Evolutionary conservation across 2,329 filamentous ascomycete genomes (phyloP).

Genomic region (Colletotrichum sp.): DNA sequence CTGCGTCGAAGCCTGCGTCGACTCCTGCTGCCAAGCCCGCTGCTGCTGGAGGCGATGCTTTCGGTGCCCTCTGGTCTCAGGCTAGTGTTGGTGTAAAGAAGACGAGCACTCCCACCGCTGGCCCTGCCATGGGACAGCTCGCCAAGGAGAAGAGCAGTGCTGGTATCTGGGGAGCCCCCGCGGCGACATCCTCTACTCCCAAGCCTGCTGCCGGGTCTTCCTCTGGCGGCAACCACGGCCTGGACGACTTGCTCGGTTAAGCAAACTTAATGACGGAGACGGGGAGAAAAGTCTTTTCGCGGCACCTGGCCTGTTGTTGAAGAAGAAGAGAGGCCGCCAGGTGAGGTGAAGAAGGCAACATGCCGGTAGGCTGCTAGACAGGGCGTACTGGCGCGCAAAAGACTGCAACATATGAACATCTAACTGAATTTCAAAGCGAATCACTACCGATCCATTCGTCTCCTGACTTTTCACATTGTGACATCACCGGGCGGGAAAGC

Average conservation of each 20-base stretch:
- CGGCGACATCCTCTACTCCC: conserved; percentile 37
- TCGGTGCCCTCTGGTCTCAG: conserved; percentile 84
- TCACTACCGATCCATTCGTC: background rate
- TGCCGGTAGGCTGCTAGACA: conserved; percentile 41
- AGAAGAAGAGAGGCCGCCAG: background rate
- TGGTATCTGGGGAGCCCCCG: conserved; percentile 86
- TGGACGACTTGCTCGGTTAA: conserved; percentile 56
- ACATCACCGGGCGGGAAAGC: background rate
- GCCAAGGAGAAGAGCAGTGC: conserved; percentile 98
- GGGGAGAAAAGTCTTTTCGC: background rate
- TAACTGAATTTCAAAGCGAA: conserved; percentile 16
- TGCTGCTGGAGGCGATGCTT: conserved; percentile 77
- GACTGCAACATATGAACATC: conserved; percentile 29
- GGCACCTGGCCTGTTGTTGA: background rate
- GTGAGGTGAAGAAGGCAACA: background rate
- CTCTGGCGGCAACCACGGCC: conserved; percentile 32
- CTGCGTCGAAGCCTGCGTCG: conserved; percentile 53
- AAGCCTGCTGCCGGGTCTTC: conserved; percentile 29
- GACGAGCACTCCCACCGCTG: conserved; percentile 63
- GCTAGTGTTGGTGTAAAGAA: conserved; percentile 80
- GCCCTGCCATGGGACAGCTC: conserved; percentile 87
- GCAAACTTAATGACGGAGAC: background rate
- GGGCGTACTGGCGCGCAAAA: conserved; percentile 48
- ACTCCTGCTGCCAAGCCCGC: conserved; percentile 57
- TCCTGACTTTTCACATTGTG: background rate